A percentile compares a stretch with the other conserved stretches of the same genome.
phyloP scores from a whole-genome alignment of 805 yeast species.

The Candida ponderosae region DNA sequence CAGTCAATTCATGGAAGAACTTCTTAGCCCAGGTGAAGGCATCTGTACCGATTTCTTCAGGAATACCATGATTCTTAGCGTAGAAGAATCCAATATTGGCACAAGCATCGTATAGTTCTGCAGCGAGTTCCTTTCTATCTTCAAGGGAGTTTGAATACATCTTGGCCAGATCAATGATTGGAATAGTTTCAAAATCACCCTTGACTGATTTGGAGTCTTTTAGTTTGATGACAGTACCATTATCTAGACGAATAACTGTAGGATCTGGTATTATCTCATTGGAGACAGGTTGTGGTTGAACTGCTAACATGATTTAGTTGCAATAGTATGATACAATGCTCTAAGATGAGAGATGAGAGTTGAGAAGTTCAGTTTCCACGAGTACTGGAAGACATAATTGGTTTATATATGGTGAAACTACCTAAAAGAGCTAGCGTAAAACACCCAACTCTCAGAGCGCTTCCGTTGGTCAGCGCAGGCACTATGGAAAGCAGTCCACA shows the following conservation, averaged over 20 bases:
- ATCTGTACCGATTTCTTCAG: conserved; percentile 16
- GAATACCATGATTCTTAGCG: conserved; percentile 21
- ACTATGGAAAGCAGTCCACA: too few species aligned
- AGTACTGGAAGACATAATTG: too few species aligned
- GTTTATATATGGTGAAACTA: too few species aligned
- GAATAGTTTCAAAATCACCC: conserved; percentile 10
- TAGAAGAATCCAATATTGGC: conserved; percentile 24
- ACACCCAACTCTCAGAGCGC: too few species aligned
- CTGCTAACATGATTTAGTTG: too few species aligned
- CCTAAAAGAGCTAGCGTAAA: too few species aligned
- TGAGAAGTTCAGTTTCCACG: too few species aligned
- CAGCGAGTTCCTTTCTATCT: conserved; percentile 13
- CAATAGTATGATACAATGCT: too few species aligned
- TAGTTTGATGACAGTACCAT: background rate
- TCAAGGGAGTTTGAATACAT: conserved; percentile 7
- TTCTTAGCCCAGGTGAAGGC: conserved; percentile 15
- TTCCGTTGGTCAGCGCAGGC: too few species aligned
- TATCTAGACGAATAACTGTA: background rate
- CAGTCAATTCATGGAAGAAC: conserved; percentile 17
- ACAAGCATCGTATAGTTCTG: conserved; percentile 14
- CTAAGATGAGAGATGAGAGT: too few species aligned
- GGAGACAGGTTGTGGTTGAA: too few species aligned
- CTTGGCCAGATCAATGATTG: conserved; percentile 8
- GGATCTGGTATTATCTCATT: background rate
- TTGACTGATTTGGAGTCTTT: background rate